phyloP scores from a whole-genome alignment of 2,329 filamentous ascomycete genomes.

The Fusarium oxysporum region DNA sequence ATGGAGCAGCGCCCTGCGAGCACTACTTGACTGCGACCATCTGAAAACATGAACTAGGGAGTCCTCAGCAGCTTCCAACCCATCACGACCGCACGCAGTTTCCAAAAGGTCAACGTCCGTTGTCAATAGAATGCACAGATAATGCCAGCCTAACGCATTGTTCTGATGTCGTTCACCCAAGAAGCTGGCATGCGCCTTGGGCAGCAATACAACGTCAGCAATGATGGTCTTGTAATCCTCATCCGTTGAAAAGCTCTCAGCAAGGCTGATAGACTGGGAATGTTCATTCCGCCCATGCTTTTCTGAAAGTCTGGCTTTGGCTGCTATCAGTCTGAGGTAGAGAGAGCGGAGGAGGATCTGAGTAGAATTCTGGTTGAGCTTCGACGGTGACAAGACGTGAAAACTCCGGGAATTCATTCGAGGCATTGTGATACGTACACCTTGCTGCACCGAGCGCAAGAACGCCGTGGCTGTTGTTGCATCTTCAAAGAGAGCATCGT shows the following conservation, averaged over 20 bases:
- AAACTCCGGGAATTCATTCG: not conserved
- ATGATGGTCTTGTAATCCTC: not conserved
- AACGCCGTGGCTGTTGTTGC: conserved; percentile 4
- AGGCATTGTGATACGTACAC: conserved; percentile 1
- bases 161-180: not conserved
- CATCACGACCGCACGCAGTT: conserved; percentile 5
- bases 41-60: not conserved
- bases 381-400: not conserved
- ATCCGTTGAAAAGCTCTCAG: not conserved
- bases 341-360: conserved; percentile 16
- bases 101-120: conserved; percentile 17
- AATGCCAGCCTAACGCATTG: conserved; percentile 19
- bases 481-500: conserved; percentile 14
- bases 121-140: conserved; percentile 15
- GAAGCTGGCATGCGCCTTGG: not conserved
- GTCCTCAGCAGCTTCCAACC: conserved; percentile 3
- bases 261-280: not conserved
- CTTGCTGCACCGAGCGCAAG: not conserved
- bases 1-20: conserved; percentile 15
- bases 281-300: not conserved
- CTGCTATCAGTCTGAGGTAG: conserved; percentile 9
- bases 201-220: not conserved
- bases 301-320: not conserved
- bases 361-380: conserved; percentile 8
- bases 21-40: conserved; percentile 15